Evolutionary conservation across 495 filamentous ascomycete species (phyloP), one percentile per base, ranked within the genome.

Genomic region (Clavariopsis aquatica): DNA sequence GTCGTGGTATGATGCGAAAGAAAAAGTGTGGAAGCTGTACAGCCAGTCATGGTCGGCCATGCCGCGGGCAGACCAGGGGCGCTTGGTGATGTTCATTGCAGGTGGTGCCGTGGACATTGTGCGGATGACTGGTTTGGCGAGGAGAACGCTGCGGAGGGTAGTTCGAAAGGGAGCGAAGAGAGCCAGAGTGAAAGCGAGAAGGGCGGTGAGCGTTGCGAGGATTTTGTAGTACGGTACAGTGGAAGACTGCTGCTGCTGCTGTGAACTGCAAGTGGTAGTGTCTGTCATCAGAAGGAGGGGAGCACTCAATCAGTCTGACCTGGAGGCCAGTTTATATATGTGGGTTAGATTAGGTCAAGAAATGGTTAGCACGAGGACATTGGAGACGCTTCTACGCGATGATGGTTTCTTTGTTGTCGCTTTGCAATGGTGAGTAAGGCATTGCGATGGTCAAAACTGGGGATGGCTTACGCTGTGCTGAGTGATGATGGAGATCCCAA

Each of bases 1-100:
- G 74, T 90, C 83, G 77, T 84, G 84, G 81, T 91, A 92, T 63
- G 76, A 75, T 60, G 89, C 88, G 73, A 93, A 92, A 75, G 81
- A 83, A 81, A 95, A 93, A 59, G 87, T 90, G 78, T 93, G 90
- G 78, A 87, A 92, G 23, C 83, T 86, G 74, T 92, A 87, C n/a
- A 92, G 84, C 89, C 89, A 93, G 72, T 87, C 89, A 74, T 91
- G 87, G 71, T 92, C 83, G 60, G 83, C 80, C 73, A 92, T 89
- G 41, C 89, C 90, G 49, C 89, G 82, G 29, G 82, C 80, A 38
- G 72, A 64, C 73, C 73, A 78, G n/a, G 73, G 71, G 1, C 76
- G 73, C 52, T 73, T 76, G 64, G 72, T 74, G 57, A 78, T 68
- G 27, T 73, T 72, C 27, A 76, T 52, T 27, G 43, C 20, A n/a